Evolutionary conservation across 805 yeast genomes (phyloP).

Genomic region (Ogataea trehalophila): DNA sequence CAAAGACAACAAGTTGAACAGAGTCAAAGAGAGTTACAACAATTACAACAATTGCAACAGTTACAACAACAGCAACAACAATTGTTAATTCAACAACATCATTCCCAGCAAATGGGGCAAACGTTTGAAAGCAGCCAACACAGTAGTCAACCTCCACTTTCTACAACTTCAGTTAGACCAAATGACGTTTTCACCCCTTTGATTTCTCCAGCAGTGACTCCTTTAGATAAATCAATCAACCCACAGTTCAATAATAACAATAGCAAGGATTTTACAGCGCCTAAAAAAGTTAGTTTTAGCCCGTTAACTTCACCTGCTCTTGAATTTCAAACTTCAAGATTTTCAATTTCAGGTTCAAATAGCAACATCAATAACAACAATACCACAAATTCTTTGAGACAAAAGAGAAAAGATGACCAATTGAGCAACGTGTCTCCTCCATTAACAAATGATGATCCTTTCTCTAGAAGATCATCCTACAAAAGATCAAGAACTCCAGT

Average conservation of each 20-base stretch:
- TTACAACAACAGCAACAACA: conserved; percentile 7
- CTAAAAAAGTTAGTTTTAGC: conserved; percentile 27
- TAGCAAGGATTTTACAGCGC: not conserved
- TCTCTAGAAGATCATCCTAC: conserved; percentile 18
- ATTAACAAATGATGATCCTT: conserved; percentile 17
- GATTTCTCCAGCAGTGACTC: conserved; percentile 72
- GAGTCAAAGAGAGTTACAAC: conserved; percentile 7
- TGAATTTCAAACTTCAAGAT: conserved; percentile 37
- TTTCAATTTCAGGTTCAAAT: conserved; percentile 4
- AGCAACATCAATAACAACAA: conserved; percentile 1
- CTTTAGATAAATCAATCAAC: conserved; percentile 37
- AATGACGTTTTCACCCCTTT: conserved; percentile 70
- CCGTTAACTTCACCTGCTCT: conserved; percentile 70
- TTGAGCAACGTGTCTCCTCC: conserved; percentile 14
- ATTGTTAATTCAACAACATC: conserved; percentile 1
- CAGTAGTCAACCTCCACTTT: not conserved
- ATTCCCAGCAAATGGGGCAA: conserved; percentile 1
- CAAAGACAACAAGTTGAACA: conserved; percentile 2
- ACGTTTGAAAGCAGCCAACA: not conserved
- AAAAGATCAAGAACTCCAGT: conserved; percentile 37
- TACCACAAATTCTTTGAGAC: conserved; percentile 18
- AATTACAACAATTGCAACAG: conserved; percentile 18
- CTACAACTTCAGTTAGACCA: conserved; percentile 35
- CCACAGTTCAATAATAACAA: conserved; percentile 3
- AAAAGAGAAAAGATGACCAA: conserved; percentile 27